Evolutionary conservation across 2,329 filamentous ascomycete genomes (phyloP), one percentile per base, ranked within the genome.

Genomic region (Alternaria brassicae): DNA sequence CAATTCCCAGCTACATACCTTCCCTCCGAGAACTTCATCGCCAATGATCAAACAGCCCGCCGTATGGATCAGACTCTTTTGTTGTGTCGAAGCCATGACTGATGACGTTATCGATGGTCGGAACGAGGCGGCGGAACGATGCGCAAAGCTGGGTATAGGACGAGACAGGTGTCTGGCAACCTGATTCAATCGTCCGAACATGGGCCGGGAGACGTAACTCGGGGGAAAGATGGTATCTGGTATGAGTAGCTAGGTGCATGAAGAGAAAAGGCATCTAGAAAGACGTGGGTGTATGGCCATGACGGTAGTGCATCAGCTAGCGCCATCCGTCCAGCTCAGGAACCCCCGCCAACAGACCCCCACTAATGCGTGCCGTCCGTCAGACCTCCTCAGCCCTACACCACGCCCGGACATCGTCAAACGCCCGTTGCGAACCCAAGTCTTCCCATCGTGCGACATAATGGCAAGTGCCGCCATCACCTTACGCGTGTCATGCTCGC

Each of bases 11-110:
- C 44, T 28, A 45, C 82, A 65, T 77, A 92, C 93, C 89, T 98
- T 98, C 70, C 95, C 94, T 21, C 93, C 93, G 4, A 98, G 84
- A 5, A 98, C 93, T 78, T 97, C 94, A 80, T 98, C 94, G n/a
- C 94, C 94, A 71, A 99, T 98, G 60, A 99, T 93, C 65, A 98
- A 81, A 78, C 92, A 96, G 56, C 91, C 94, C 10, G 94, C 95
- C 45, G 93, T 97, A 74, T 92, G 89, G 68, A 98, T 96, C 60
- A 85, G 88, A 73, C 88, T 84, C 70, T 85, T 82, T 71, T 84
- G 84, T 64, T 85, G 83, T 52, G 86, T 82, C 34, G 63, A 47
- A 30, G 83, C 81, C 71, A 84, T 82, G 63, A 73, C 70, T 48
- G 75, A 73, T 76, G 77, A 79, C 76, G 77, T 76, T 63, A 76